These are phyloP conservation scores for Rhodotorula sp. DNA, from an alignment of 1,284 basidiomycete genomes.

Conservation along the genomic window DNA sequence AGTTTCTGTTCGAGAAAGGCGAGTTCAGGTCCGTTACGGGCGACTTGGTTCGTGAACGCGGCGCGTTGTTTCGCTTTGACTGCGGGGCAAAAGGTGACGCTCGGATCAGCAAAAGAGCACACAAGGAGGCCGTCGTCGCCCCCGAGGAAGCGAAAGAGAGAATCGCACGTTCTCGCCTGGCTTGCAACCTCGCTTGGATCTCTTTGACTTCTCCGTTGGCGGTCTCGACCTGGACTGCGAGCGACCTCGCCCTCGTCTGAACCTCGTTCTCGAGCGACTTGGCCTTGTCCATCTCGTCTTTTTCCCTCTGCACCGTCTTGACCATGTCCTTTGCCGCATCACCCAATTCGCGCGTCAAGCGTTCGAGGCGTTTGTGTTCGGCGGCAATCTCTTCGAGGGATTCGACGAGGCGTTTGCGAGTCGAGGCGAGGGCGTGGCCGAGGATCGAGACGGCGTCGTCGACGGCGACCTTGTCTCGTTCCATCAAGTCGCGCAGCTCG, in stretches of 20 bases:
- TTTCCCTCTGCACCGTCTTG: slow-evolving; percentile 24
- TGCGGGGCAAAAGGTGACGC: neutral
- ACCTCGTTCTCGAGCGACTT: slow-evolving; percentile 34
- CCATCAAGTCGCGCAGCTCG: slow-evolving; percentile 24
- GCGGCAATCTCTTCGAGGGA: slow-evolving; percentile 40
- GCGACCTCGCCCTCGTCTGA: slow-evolving; percentile 24
- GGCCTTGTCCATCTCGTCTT: slow-evolving; percentile 38
- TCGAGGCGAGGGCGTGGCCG: slow-evolving; percentile 42
- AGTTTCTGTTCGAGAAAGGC: slow-evolving; percentile 43
- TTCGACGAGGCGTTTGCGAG: slow-evolving; percentile 27
- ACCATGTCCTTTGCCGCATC: slow-evolving; percentile 40
- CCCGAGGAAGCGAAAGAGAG: neutral
- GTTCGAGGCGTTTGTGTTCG: slow-evolving; percentile 36
- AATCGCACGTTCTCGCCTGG: slow-evolving; percentile 22
- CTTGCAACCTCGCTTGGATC: slow-evolving; percentile 9
- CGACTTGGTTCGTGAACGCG: slow-evolving; percentile 36
- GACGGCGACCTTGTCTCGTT: slow-evolving; percentile 28
- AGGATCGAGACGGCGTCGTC: slow-evolving; percentile 43
- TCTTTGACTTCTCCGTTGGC: slow-evolving; percentile 32
- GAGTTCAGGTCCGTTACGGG: slow-evolving; percentile 43
- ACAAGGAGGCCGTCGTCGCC: neutral
- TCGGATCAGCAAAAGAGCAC: no score
- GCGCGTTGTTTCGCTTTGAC: slow-evolving; percentile 36
- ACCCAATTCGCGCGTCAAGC: slow-evolving; percentile 34
- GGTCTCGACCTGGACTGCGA: slow-evolving; percentile 39